These are phyloP conservation scores for Sclerotinia minor DNA, from an alignment of 2,329 filamentous ascomycete genomes.

Conservation along the genomic window DNA sequence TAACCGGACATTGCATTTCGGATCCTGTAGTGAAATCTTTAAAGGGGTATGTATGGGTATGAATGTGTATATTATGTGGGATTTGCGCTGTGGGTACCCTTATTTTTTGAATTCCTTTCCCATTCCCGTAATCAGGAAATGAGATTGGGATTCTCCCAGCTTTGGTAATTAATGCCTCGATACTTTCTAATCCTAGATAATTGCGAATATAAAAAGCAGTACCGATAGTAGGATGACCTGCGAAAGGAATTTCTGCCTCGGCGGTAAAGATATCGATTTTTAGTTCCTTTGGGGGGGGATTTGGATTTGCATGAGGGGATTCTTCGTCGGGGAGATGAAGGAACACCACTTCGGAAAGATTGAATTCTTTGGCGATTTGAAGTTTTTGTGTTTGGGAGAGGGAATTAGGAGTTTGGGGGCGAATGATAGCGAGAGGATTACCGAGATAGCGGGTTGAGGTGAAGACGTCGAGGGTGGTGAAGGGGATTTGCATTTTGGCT, in stretches of 20 bases:
- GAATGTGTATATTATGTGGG: slow-evolving; percentile 66
- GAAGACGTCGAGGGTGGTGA: slow-evolving; percentile 51
- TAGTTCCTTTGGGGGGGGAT: slow-evolving; percentile 37
- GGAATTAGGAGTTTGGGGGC: slow-evolving; percentile 47
- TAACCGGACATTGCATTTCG: slow-evolving; percentile 46
- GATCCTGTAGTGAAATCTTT: slow-evolving; percentile 25
- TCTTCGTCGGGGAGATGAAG: slow-evolving; percentile 46
- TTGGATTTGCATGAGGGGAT: slow-evolving; percentile 29
- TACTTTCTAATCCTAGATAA: slow-evolving; percentile 21
- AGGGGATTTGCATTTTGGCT: slow-evolving; percentile 43
- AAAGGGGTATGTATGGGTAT: slow-evolving; percentile 46
- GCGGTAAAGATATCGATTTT: slow-evolving; percentile 61
- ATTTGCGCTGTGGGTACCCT: slow-evolving; percentile 64
- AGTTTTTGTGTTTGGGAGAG: slow-evolving; percentile 57
- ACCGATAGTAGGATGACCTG: slow-evolving; percentile 63
- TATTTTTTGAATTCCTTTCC: too few relatives aligned
- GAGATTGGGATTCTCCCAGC: slow-evolving; percentile 56
- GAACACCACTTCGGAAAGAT: slow-evolving; percentile 64
- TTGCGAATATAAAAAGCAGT: slow-evolving; percentile 50
- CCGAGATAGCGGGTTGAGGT: slow-evolving; percentile 53
- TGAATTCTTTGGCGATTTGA: slow-evolving; percentile 61
- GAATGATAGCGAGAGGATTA: slow-evolving; percentile 62
- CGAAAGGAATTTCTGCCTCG: slow-evolving; percentile 57
- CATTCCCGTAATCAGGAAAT: slow-evolving; percentile 23
- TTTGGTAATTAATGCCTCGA: slow-evolving; percentile 50